Evolutionary conservation across 148 eudicot genomes (phyloP).

Genomic region (Dianthus caryophyllus): DNA sequence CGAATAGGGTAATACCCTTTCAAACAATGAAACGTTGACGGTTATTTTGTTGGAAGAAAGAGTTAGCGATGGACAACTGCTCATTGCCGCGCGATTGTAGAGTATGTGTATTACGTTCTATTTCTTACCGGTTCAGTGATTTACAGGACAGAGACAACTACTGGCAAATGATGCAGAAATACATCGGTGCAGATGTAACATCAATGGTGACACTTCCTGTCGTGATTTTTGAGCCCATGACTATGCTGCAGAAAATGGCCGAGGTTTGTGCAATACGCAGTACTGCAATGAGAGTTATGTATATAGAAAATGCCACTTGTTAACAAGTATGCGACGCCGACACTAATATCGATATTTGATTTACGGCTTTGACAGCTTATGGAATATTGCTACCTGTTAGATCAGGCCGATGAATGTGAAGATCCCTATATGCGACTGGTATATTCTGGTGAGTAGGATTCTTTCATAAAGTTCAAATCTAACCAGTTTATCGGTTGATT

Average conservation of each 20-base stretch:
- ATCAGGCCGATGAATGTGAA: conserved; percentile 89
- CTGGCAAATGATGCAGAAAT: conserved; percentile 97
- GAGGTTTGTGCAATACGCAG: conserved; percentile 58
- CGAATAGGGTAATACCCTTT: background rate
- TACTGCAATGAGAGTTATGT: background rate
- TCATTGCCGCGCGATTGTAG: background rate
- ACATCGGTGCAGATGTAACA: conserved; percentile 89
- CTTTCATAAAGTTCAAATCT: conserved; percentile 7
- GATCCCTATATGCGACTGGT: conserved; percentile 94
- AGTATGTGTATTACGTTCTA: background rate
- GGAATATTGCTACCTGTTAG: conserved; percentile 89
- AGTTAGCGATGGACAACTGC: background rate
- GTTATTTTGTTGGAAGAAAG: background rate
- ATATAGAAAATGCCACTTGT: background rate
- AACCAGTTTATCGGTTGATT: conserved; percentile 1
- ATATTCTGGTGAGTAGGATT: conserved; percentile 58
- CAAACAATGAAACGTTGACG: background rate
- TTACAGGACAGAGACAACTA: conserved; percentile 83
- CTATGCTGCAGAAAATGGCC: conserved; percentile 98
- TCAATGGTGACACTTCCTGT: conserved; percentile 99
- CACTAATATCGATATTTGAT: conserved; percentile 13
- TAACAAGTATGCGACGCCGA: conserved; percentile 5
- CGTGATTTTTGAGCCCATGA: conserved; percentile 96
- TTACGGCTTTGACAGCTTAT: conserved; percentile 55
- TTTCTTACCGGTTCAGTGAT: background rate